Evolutionary conservation across 352 stramenopile species (phyloP), one percentile per base, ranked within the genome.

Genomic region (Phytophthora pini): DNA sequence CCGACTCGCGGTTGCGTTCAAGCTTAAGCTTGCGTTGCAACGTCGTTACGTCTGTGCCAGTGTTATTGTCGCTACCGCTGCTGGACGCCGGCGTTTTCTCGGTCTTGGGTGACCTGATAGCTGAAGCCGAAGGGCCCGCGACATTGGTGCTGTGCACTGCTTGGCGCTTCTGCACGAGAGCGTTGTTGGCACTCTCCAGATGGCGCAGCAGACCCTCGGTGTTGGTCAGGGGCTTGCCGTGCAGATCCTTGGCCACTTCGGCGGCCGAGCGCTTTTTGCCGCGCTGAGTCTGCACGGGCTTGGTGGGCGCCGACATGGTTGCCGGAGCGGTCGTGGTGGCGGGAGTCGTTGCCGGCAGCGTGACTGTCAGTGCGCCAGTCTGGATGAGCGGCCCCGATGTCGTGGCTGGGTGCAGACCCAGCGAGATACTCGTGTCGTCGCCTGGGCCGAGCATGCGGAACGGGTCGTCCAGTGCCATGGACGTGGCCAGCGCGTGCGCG

Each of bases 1-100:
- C 93, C 24, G 84, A 96, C 62, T 97, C 81, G 24, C 91, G 88
- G 78, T 98, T 98, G 56, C 94, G 92, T 73, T 98, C 92, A 11
- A 98, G 79, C 68, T 97, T 93, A 53, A 91, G 79, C 61, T 90
- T 92, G 58, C 85, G 83, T 65, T 91, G 81, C 17, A 88, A 64
- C 49, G 73, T 87, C 24, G 65, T 79, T 51, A 69, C 41, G 46
- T 74, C 56, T 3, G 38, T 39, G 31, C 29, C 38, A 17, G 17
- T 36, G 40, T 57, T 76, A 53, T 88, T 82, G 52, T 72, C 65
- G 50, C 79, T 85, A 32, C 84, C 80, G 53, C 82, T 91, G 69
- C 77, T 89, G 26, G 68, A 72, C 17, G 76, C 68, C 6, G 56
- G 44, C 4, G 59, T n/a, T 38, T 77, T 80, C 61, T 93, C 84